Evolutionary conservation across 768 basidiomycete genomes (phyloP), one percentile per base, ranked within the genome.

Genomic region (Calocera cornea): DNA sequence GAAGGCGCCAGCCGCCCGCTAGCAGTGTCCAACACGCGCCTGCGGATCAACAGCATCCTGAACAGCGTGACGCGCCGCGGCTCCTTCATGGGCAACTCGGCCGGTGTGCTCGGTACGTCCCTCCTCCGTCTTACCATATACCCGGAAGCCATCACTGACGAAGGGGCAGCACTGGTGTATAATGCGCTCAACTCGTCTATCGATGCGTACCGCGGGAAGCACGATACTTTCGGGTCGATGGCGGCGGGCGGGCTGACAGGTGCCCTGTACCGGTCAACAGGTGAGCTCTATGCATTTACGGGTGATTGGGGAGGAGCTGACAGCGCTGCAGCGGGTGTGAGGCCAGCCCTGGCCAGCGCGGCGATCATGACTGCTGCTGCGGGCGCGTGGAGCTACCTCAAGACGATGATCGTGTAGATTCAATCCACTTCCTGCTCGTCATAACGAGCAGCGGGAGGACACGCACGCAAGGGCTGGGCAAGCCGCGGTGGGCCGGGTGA

Each of bases 21-120:
- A 77, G 91, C 90, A 75, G 87, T 91, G 70, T 87, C 88, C 68
- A 93, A 90, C 78, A 76, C 86, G 68, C 83, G 92, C 73, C 80
- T 99, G 77, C 87, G 97, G 82, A 88, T 98, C 80, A 99, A 98
- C 79, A 95, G 92, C 76, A 80, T 99, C 69, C 84, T 99, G 72
- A 99, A 98, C 83, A 90, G 92, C 75, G 86, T 95, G 76, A 98
- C 97, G 69, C 82, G 95, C 79, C 85, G 97, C 79, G 97, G 97
- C 34, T 95, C 92, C 54, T 97, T 95, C 79, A 88, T 97, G 78
- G 97, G 94, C 74, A 99, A 98, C 82, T 97, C 93, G 74, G 91
- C 95, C 76, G 97, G 97, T 76, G 91, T 97, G 70, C 82, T 98
- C 70, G 97, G 97, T 97, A 74, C 78, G 90, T 84, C 17, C 34